phyloP scores from a whole-genome alignment of 208 protist genomes.

The Crithidia acanthocephali region DNA sequence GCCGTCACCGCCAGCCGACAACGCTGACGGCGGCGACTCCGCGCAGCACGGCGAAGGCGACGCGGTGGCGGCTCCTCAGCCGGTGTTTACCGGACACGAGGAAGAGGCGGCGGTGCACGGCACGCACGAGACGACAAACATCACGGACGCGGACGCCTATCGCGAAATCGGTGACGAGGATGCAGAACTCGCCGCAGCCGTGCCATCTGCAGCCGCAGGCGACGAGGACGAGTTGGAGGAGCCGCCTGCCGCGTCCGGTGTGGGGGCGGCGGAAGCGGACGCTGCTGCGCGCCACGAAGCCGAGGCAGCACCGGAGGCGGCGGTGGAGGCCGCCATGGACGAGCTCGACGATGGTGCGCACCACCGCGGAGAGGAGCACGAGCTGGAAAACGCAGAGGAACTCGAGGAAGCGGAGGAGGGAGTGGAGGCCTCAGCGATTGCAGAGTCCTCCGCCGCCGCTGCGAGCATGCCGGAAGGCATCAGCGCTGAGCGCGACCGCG shows the following conservation, averaged over 20 bases:
- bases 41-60: constrained; percentile 1
- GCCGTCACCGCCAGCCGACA: neutral
- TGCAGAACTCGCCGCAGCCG: neutral
- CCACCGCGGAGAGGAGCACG: neutral
- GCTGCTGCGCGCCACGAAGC: too few species aligned
- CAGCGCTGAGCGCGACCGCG: constrained; percentile 7
- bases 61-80: neutral
- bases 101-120: neutral
- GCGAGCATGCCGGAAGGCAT: constrained; percentile 3
- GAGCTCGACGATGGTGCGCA: neutral
- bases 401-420: constrained; percentile 14
- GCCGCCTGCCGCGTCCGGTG: neutral
- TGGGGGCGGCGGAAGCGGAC: too few species aligned
- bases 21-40: neutral
- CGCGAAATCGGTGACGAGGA: neutral
- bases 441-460: constrained; percentile 12
- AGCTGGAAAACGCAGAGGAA: constrained; percentile 1
- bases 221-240: neutral
- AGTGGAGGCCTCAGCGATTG: constrained; percentile 4
- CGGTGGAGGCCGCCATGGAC: neutral
- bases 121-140: neutral
- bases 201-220: too few species aligned
- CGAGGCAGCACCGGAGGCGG: neutral
- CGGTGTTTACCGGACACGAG: constrained; percentile 4
- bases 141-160: neutral